A percentile compares a stretch with the other conserved stretches of the same genome.
Conservation (phyloP, 257 asterid species). For the Echium plantagineum region DNA sequence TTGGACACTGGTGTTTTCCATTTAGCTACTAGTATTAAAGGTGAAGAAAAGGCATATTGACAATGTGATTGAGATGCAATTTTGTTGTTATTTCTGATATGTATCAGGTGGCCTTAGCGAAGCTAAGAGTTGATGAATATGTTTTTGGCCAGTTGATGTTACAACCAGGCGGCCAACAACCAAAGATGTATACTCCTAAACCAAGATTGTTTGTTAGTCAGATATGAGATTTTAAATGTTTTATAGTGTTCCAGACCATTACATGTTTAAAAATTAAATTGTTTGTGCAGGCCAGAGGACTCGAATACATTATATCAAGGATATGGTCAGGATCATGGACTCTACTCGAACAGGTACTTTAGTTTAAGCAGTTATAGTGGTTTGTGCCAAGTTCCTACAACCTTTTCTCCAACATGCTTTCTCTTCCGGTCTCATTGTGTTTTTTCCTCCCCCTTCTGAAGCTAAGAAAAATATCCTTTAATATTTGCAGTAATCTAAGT, state of each 20-base stretch:
- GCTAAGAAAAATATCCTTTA: too few relatives aligned
- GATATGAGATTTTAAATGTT: background rate
- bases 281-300: constrained; percentile 40
- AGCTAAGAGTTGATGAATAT: constrained; percentile 84
- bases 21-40: too few relatives aligned
- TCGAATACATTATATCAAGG: constrained; percentile 50
- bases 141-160: constrained; percentile 77
- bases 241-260: background rate
- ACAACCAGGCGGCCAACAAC: constrained; percentile 46
- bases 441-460: too few relatives aligned
- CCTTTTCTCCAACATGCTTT: background rate
- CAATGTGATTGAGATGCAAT: background rate
- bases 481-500: too few relatives aligned
- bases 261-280: background rate
- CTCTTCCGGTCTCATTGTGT: too few relatives aligned
- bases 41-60: background rate
- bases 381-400: background rate
- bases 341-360: constrained; percentile 49
- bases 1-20: background rate
- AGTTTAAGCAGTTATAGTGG: background rate
- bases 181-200: constrained; percentile 21
- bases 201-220: background rate
- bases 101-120: constrained; percentile 66
- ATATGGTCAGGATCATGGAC: constrained; percentile 45
- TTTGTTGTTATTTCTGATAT: background rate